Conservation (phyloP, 768 basidiomycete genomes). For the Auricularia heimuer region DNA sequence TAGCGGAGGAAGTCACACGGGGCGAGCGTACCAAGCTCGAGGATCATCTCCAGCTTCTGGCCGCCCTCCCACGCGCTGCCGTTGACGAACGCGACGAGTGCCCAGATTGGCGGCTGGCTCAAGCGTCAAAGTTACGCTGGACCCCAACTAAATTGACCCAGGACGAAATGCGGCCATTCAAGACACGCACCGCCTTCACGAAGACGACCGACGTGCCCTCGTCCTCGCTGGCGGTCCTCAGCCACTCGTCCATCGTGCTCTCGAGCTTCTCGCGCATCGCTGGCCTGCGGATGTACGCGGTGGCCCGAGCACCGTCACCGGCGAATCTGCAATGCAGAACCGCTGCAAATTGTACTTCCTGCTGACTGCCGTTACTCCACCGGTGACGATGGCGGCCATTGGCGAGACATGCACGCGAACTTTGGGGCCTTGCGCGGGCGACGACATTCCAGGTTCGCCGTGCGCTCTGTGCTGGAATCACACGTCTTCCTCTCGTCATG, state of each 20-base stretch:
- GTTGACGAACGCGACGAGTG: background rate
- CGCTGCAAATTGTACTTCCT: too few species aligned
- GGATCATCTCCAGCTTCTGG: background rate
- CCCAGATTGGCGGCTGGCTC: background rate
- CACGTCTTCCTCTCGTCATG: too few species aligned
- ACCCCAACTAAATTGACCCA: too few species aligned
- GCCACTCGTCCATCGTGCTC: background rate
- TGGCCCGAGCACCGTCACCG: conserved; percentile 19
- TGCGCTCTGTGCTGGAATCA: too few species aligned
- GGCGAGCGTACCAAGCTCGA: background rate
- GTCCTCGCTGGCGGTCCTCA: background rate
- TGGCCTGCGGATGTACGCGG: background rate
- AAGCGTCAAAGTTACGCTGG: background rate
- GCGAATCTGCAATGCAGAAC: too few species aligned
- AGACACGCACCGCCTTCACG: background rate
- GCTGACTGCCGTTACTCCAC: too few species aligned
- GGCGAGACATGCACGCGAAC: too few species aligned
- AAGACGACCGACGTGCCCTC: background rate
- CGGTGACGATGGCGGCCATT: too few species aligned
- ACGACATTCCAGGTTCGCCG: too few species aligned
- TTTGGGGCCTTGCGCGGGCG: too few species aligned
- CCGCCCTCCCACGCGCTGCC: background rate
- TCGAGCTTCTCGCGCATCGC: background rate
- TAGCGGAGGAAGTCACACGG: too few species aligned
- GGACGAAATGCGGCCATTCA: background rate